Evolutionary conservation across 2,329 filamentous ascomycete species (phyloP).

Genomic region (Stemphylium vesicarium): DNA sequence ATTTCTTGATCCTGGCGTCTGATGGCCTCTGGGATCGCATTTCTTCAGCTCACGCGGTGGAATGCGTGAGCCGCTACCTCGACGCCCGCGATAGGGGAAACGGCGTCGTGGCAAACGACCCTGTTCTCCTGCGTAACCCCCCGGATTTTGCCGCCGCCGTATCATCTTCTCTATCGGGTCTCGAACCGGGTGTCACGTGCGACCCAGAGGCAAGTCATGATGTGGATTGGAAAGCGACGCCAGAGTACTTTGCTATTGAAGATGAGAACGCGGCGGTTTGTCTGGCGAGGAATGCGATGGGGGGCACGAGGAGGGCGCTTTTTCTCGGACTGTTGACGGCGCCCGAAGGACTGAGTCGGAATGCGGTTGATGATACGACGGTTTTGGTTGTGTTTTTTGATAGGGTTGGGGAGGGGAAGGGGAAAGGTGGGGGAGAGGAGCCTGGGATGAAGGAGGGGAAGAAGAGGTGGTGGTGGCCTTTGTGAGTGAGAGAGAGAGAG

Average conservation of each 20-base stretch:
- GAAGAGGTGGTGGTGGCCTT: constrained; percentile 24
- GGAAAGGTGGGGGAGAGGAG: background rate
- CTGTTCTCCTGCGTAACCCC: constrained; percentile 12
- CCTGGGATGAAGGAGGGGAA: constrained; percentile 1
- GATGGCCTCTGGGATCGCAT: constrained; percentile 72
- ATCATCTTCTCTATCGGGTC: background rate
- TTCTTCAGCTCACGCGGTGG: constrained; percentile 63
- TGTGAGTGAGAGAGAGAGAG: constrained; percentile 8
- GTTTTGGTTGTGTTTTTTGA: constrained; percentile 63
- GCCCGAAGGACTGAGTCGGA: constrained; percentile 41
- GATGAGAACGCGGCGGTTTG: constrained; percentile 61
- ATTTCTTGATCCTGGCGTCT: constrained; percentile 70
- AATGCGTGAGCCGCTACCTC: constrained; percentile 64
- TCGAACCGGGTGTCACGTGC: constrained; percentile 46
- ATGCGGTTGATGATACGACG: constrained; percentile 59
- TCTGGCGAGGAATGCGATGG: constrained; percentile 60
- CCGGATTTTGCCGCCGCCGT: constrained; percentile 11
- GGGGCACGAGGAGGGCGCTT: constrained; percentile 53
- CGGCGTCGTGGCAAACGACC: constrained; percentile 26
- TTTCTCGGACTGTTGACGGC: constrained; percentile 50
- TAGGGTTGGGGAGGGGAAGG: constrained; percentile 20
- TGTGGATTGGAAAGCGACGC: constrained; percentile 51
- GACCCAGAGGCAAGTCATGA: constrained; percentile 43
- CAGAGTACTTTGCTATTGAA: constrained; percentile 56
- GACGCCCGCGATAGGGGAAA: constrained; percentile 43